Evolutionary conservation across 2,329 filamentous ascomycete genomes (phyloP), one percentile per base, ranked within the genome.

Genomic region (Lachnellula suecica): DNA sequence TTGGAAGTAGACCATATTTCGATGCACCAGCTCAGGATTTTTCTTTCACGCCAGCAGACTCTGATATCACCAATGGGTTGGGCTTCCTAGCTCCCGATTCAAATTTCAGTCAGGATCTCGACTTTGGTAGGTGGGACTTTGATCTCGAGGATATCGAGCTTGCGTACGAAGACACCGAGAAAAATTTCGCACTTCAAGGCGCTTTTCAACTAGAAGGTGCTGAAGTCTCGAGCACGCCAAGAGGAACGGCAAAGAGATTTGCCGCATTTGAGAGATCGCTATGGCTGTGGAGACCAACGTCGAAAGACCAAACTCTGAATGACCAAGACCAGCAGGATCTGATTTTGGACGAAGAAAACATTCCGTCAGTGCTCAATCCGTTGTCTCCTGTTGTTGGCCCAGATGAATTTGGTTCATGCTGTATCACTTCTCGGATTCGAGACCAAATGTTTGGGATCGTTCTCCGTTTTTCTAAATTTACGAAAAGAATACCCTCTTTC

Each of bases 231-330:
- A 44, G 25, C 9, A 31, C 25, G 20, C 42, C 20, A 44, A 27
- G 47, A 43, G 51, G 53, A 24, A 46, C 49, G 4, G 52, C 49
- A 13, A 53, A 49, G 41, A 44, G 59, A 17, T 47, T 57, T 51
- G 59, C 59, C 37, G 59, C 59, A 15, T 61, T 61, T 35, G 53
- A 57, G 44, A 44, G 53, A 40, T 61, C 59, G 23, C 59, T 56
- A 17, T 61, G 57, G 57, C 52, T 60, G 8, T 61, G 49, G 46
- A 61, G 25, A 37, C 59, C 59, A 23, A 52, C 48, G 6, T 43
- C 46, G 24, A 49, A 46, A 11, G 59, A 61, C 38, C 47, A 50
- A 37, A 24, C 37, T 13, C 44, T 60, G 7, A 54, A 45, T 27
- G 57, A 61, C 25, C 41, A 51, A 47, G 47, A 53, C 25, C 41